A percentile compares a stretch with the other conserved stretches of the same genome.
These are phyloP conservation scores for Aspergillus cejpii DNA, from an alignment of 2,329 filamentous ascomycete species.

Conservation along the genomic window DNA sequence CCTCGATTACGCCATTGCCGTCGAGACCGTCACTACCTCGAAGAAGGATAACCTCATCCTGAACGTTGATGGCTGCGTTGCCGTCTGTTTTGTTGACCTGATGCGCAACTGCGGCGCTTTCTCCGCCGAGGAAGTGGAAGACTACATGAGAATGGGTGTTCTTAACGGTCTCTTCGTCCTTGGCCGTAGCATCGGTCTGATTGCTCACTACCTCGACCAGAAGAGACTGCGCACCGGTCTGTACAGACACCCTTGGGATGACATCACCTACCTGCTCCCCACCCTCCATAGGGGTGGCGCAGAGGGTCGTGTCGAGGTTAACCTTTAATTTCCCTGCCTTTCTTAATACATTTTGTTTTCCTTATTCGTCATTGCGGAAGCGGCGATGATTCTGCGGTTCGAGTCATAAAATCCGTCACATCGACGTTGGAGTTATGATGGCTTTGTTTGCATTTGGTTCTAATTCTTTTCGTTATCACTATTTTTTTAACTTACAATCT, in stretches of 20 bases:
- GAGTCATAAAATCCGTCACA: conserved; percentile 32
- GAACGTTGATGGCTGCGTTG: conserved; percentile 96
- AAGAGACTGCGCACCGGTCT: conserved; percentile 97
- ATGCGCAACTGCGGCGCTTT: conserved; percentile 98
- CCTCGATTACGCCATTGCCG: conserved; percentile 95
- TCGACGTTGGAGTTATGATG: conserved; percentile 36
- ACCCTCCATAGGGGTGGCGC: conserved; percentile 65
- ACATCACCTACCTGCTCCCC: conserved; percentile 91
- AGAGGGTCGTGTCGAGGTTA: conserved; percentile 86
- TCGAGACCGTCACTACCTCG: conserved; percentile 95
- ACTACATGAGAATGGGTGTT: conserved; percentile 98
- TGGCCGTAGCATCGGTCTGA: conserved; percentile 93
- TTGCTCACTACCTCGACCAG: conserved; percentile 99
- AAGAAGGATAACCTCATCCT: conserved; percentile 99
- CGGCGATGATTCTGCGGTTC: conserved; percentile 20
- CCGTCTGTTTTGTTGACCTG: conserved; percentile 97
- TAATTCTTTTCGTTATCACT: conserved; percentile 24
- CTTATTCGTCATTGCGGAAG: conserved; percentile 9
- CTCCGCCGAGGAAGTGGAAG: conserved; percentile 90
- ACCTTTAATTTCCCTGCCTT: conserved; percentile 49
- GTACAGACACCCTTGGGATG: conserved; percentile 98
- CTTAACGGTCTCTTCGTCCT: conserved; percentile 99
- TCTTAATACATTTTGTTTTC: conserved; percentile 20
- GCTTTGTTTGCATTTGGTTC: conserved; percentile 24
- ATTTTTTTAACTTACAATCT: conserved; percentile 23